Base-by-base conservation (phyloP, 2,329 filamentous ascomycete genomes). In the Fusarium miscanthi region DNA sequence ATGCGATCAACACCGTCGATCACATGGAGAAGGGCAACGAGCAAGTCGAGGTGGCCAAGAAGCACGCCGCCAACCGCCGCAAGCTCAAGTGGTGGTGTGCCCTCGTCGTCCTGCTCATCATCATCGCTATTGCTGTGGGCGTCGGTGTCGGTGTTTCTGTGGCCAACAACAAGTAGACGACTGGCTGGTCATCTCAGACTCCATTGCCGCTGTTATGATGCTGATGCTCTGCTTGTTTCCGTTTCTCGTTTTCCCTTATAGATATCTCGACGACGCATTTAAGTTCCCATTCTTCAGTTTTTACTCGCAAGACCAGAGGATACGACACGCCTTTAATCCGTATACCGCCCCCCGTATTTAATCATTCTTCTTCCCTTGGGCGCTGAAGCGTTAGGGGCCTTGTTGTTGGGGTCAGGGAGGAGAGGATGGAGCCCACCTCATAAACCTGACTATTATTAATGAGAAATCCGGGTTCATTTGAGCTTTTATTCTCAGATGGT, bases 41-140 rank as follows among this genome's bases (percentile, higher is more conserved):
- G 68, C 88, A 95, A 75, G 88, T 95, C 67, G 87, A 87, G 74
- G 86, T 89, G 78, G 93, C 91, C 66, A 93, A 92, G 74, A 85
- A 88, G 72, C 88, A 88, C 76, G 93, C 92, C 54, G 86, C 88
- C 73, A 87, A 89, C 75, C 87, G 89, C 75, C 88, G 92, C 77
- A 93, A 90, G 85, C 88, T 94, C 83, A 95, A 95, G 86, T 95
- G 93, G 93, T 94, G 89, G 88, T 93, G 91, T 79, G 84, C 93
- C 69, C 82, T 90, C 69, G 85, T 94, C 66, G 84, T 85, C 52
- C 74, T 89, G 27, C 83, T 91, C 79, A 89, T 91, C 79, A 81
- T 89, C 76, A 79, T 91, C 57, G 85, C 84, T 70, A 82, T 90
- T 63, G 85, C 83, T 13, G 79, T 89, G 38, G 88, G 85, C 60